These are phyloP conservation scores for Rhododendron ovatum DNA, from an alignment of 148 eudicot species.

Conservation along the genomic window DNA sequence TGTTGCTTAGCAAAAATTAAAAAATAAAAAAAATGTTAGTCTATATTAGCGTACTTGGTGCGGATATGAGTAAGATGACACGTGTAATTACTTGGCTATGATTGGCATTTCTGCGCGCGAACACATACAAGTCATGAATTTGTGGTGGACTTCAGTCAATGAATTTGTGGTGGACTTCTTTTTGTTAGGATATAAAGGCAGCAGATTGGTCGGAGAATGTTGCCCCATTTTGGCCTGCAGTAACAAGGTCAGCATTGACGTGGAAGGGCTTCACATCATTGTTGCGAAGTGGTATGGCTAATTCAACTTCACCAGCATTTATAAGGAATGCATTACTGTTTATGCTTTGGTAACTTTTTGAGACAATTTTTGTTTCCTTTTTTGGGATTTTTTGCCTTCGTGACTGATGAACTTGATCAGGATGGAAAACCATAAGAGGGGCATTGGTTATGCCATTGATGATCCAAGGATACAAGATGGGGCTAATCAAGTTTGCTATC, in stretches of 20 bases:
- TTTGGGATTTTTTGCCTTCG: background rate
- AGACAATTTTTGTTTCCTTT: background rate
- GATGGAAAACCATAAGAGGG: constrained; percentile 93
- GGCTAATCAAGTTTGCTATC: constrained; percentile 78
- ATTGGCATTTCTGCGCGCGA: background rate
- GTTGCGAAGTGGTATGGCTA: constrained; percentile 56
- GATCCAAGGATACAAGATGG: constrained; percentile 88
- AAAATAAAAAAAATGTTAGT: background rate
- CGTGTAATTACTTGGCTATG: background rate
- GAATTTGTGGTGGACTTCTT: background rate
- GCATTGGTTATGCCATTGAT: constrained; percentile 93
- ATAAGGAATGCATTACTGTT: background rate
- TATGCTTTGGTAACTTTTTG: background rate
- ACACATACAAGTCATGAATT: background rate
- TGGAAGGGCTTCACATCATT: constrained; percentile 87
- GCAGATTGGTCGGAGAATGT: constrained; percentile 89
- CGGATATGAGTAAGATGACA: background rate
- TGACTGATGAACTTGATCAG: constrained; percentile 27
- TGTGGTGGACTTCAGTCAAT: too few species aligned
- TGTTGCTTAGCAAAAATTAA: background rate
- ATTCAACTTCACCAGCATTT: background rate
- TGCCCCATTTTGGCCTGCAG: constrained; percentile 99
- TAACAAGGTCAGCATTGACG: constrained; percentile 79
- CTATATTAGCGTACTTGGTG: too few species aligned
- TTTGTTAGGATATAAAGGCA: constrained; percentile 66